Evolutionary conservation across 306 rosid genomes (phyloP).

Genomic region (Gastrolobium villosum): DNA sequence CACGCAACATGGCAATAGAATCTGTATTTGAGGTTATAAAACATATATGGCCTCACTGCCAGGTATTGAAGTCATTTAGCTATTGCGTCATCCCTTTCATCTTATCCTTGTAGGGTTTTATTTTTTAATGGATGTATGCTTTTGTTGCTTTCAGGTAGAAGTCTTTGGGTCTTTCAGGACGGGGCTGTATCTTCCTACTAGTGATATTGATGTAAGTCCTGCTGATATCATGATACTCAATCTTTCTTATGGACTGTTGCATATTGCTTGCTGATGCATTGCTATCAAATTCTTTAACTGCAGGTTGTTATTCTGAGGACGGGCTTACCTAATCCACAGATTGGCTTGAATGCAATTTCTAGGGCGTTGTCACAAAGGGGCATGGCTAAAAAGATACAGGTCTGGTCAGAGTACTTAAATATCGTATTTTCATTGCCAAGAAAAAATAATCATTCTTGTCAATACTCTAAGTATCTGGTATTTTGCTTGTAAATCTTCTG

Average conservation of each 20-base stretch:
- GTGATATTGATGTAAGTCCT: slow-evolving; percentile 90
- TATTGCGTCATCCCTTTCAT: neutral
- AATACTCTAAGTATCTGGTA: slow-evolving; percentile 15
- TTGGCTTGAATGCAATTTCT: slow-evolving; percentile 91
- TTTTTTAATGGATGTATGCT: slow-evolving; percentile 9
- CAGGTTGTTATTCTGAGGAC: slow-evolving; percentile 92
- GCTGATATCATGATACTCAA: slow-evolving; percentile 1
- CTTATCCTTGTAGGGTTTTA: slow-evolving; percentile 16
- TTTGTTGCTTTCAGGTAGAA: slow-evolving; percentile 74
- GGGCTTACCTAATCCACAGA: slow-evolving; percentile 79
- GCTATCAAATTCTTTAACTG: slow-evolving; percentile 33
- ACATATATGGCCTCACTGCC: slow-evolving; percentile 90
- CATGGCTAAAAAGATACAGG: slow-evolving; percentile 89
- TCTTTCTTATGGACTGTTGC: slow-evolving; percentile 15
- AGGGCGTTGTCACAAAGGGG: slow-evolving; percentile 89
- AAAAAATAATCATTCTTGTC: slow-evolving; percentile 1
- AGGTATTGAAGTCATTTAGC: slow-evolving; percentile 57
- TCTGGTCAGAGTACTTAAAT: slow-evolving; percentile 38
- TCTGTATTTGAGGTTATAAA: slow-evolving; percentile 80
- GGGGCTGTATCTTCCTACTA: slow-evolving; percentile 92
- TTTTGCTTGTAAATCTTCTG: slow-evolving; percentile 42
- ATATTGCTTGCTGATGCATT: slow-evolving; percentile 20
- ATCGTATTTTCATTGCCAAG: slow-evolving; percentile 10
- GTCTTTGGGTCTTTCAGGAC: slow-evolving; percentile 97
- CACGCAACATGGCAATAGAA: slow-evolving; percentile 72